Evolutionary conservation across 805 yeast genomes (phyloP).

Genomic region (Hanseniaspora hatyaiensis): DNA sequence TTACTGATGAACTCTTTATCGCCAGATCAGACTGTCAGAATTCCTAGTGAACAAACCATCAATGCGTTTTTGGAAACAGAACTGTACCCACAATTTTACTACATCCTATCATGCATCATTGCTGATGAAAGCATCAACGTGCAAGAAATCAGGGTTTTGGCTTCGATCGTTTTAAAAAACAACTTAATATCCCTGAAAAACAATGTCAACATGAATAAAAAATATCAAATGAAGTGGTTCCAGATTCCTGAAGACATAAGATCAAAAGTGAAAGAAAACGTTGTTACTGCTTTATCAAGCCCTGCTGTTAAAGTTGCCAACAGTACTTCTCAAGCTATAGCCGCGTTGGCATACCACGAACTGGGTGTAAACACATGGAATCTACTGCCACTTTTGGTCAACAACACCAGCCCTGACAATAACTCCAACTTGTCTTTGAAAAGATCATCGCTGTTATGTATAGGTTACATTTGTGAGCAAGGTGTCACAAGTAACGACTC

Average conservation of each 20-base stretch:
- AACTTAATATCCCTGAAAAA: conserved; percentile 50
- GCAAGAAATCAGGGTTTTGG: conserved; percentile 80
- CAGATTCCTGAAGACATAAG: conserved; percentile 8
- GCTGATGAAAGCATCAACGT: conserved; percentile 46
- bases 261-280: conserved; percentile 56
- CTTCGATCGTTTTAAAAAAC: conserved; percentile 79
- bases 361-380: conserved; percentile 83
- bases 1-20: conserved; percentile 9
- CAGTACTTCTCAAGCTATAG: conserved; percentile 84
- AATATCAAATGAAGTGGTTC: conserved; percentile 12
- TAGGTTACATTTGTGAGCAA: conserved; percentile 92
- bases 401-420: conserved; percentile 68
- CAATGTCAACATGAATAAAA: conserved; percentile 13
- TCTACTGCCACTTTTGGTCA: conserved; percentile 69
- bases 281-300: conserved; percentile 44
- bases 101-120: conserved; percentile 57
- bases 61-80: conserved; percentile 58
- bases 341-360: conserved; percentile 94
- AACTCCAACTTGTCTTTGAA: conserved; percentile 62
- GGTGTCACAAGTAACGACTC: conserved; percentile 31
- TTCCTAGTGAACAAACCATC: conserved; percentile 61
- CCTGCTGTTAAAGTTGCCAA: conserved; percentile 53
- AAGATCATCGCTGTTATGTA: conserved; percentile 73
- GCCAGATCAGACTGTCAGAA: conserved; percentile 54
- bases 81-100: conserved; percentile 65